phyloP scores from a whole-genome alignment of 208 protist genomes.

The Trichomonas vaginalis region DNA sequence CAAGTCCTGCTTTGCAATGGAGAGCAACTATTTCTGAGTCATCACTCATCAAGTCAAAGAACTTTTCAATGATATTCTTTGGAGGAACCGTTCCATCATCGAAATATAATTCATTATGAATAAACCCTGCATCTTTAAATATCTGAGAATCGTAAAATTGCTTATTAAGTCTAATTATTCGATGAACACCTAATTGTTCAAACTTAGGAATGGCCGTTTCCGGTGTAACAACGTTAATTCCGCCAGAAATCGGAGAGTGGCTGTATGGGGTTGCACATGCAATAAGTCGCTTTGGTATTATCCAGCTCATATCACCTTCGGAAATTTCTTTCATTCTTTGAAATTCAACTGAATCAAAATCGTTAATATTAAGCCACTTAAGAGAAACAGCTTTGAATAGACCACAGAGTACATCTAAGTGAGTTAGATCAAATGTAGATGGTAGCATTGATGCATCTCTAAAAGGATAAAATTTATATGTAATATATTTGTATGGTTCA shows the following conservation, averaged over 20 bases:
- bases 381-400: constrained; percentile 50
- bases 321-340: constrained; percentile 57
- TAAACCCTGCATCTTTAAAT: background rate
- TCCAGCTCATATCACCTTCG: constrained; percentile 74
- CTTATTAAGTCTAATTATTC: background rate
- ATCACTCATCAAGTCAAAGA: background rate
- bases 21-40: background rate
- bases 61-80: background rate
- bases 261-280: constrained; percentile 59
- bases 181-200: background rate
- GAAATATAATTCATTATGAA: background rate
- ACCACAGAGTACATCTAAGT: constrained; percentile 56
- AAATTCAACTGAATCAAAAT: constrained; percentile 66
- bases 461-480: constrained; percentile 45
- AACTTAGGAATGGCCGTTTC: background rate
- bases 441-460: constrained; percentile 65
- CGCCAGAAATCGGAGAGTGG: background rate
- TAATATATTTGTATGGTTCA: background rate
- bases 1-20: constrained; percentile 2
- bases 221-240: background rate
- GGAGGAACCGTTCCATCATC: background rate
- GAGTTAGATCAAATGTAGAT: constrained; percentile 49
- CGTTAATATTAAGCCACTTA: constrained; percentile 52
- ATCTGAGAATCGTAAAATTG: background rate
- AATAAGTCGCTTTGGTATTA: constrained; percentile 67